Evolutionary conservation across 2,329 filamentous ascomycete species (phyloP).

Genomic region (Ceratocystis huliohia): DNA sequence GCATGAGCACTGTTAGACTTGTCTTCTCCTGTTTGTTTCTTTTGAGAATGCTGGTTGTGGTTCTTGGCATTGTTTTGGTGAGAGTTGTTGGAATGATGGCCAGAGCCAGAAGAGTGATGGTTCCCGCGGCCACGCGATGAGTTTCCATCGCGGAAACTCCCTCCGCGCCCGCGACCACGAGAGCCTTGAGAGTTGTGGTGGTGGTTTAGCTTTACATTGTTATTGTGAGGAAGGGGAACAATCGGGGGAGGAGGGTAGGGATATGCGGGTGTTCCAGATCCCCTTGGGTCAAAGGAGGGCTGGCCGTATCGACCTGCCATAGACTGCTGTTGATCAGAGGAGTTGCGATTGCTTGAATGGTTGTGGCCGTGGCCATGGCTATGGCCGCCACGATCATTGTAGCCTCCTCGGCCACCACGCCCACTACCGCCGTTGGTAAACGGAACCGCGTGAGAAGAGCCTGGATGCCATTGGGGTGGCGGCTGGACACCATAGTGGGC

Average conservation of each 20-base stretch:
- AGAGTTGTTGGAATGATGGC: conserved; percentile 29
- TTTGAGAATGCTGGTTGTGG: conserved; percentile 22
- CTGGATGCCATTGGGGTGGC: conserved; percentile 29
- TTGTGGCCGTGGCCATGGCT: neutral
- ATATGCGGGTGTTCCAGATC: conserved; percentile 26
- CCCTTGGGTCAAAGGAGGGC: conserved; percentile 17
- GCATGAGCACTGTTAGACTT: conserved; percentile 18
- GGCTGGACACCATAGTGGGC: conserved; percentile 30
- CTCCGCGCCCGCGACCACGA: conserved; percentile 29
- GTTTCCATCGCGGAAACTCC: conserved; percentile 29
- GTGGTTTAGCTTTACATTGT: conserved; percentile 27
- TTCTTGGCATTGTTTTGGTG: conserved; percentile 25
- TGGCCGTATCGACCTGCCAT: conserved; percentile 17
- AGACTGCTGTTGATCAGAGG: conserved; percentile 18
- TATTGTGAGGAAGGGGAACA: conserved; percentile 21
- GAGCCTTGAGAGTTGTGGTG: conserved; percentile 23
- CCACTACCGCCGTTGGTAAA: conserved; percentile 19
- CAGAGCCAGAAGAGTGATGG: conserved; percentile 36
- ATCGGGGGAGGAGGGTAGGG: conserved; percentile 32
- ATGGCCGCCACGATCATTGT: conserved; percentile 34
- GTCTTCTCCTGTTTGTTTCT: conserved; percentile 15
- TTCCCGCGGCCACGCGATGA: conserved; percentile 33
- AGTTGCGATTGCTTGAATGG: neutral
- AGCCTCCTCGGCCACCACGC: conserved; percentile 33
- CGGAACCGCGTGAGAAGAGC: conserved; percentile 26